Evolutionary conservation across 495 filamentous ascomycete species (phyloP).

Genomic region (Talaromyces thailandensis): DNA sequence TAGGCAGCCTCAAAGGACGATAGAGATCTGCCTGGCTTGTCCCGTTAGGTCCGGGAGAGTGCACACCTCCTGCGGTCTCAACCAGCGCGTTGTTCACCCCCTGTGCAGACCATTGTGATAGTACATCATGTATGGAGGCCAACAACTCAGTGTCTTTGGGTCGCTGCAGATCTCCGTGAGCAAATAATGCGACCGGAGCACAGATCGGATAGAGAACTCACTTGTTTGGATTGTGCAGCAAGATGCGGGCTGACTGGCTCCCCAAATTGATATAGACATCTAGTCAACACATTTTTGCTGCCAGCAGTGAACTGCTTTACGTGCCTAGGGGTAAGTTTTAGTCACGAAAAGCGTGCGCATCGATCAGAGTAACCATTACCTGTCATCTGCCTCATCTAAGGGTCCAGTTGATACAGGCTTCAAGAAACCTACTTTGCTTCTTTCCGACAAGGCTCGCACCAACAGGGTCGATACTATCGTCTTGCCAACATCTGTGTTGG

Average conservation of each 20-base stretch:
- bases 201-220: slow-evolving; percentile 9
- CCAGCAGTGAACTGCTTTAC: slow-evolving; percentile 43
- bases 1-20: slow-evolving; percentile 57
- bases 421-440: slow-evolving; percentile 48
- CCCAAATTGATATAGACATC: slow-evolving; percentile 59
- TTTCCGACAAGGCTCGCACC: slow-evolving; percentile 43
- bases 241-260: slow-evolving; percentile 68
- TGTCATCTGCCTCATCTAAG: slow-evolving; percentile 55
- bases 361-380: slow-evolving; percentile 23
- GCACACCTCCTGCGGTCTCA: slow-evolving; percentile 70
- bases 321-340: slow-evolving; percentile 34
- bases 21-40: slow-evolving; percentile 68
- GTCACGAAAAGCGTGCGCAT: background rate
- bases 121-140: slow-evolving; percentile 34
- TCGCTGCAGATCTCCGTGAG: slow-evolving; percentile 16
- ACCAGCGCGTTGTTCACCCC: slow-evolving; percentile 44
- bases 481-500: slow-evolving; percentile 76
- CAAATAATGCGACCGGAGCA: background rate
- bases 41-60: slow-evolving; percentile 66
- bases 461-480: slow-evolving; percentile 65
- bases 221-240: slow-evolving; percentile 40
- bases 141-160: slow-evolving; percentile 40
- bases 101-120: slow-evolving; percentile 29
- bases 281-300: slow-evolving; percentile 32
- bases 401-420: slow-evolving; percentile 73